Base-by-base conservation (phyloP, 148 eudicot genomes). In the Heliosperma pusillum region DNA sequence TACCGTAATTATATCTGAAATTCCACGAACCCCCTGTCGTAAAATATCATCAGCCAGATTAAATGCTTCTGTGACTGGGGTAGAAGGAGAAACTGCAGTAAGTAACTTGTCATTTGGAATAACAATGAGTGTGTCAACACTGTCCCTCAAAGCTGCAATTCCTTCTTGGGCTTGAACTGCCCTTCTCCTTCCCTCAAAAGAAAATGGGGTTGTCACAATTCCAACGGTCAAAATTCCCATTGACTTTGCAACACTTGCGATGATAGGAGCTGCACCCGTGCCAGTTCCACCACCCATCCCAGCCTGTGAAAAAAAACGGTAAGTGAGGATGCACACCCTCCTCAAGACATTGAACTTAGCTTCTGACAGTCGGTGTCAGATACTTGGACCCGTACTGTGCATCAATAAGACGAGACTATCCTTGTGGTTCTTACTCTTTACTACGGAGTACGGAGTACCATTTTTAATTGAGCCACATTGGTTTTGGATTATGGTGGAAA, bases 211-310 rank as follows among this genome's bases (percentile, higher is more conserved):
- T 20, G 98, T 92, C 29, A 95, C 98, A 74, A 95, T 95, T 71
- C 98, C 99, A 77, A 95, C 99, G n/a, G 99, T 95, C 84, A 95
- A 88, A 75, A 92, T 87, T 20, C 99, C 99, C 97, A 92, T 89
- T 57, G 96, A 80, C 81, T 95, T 95, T 78, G 99, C 94, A 80
- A 90, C 71, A 65, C 94, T 94, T 70, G 99, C 99, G 73, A 95
- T 90, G 71, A 92, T 78, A 40, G 99, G 99, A 50, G 97, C 97
- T n/a, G 86, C 99, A 77, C 99, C 99, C 44, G 99, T 92, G 52
- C 99, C 99, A 24, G 99, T 95, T 65, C 99, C 99, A 76, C 99
- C 99, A 81, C 99, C 99, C 99, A 95, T 95, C 62, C 99, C 99
- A 72, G 97, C 99, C 97, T 95, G 91, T 78, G 80, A n/a, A 66